These are phyloP conservation scores for Amaranthus tricolor DNA, from an alignment of 179 eudicot species.

Conservation along the genomic window DNA sequence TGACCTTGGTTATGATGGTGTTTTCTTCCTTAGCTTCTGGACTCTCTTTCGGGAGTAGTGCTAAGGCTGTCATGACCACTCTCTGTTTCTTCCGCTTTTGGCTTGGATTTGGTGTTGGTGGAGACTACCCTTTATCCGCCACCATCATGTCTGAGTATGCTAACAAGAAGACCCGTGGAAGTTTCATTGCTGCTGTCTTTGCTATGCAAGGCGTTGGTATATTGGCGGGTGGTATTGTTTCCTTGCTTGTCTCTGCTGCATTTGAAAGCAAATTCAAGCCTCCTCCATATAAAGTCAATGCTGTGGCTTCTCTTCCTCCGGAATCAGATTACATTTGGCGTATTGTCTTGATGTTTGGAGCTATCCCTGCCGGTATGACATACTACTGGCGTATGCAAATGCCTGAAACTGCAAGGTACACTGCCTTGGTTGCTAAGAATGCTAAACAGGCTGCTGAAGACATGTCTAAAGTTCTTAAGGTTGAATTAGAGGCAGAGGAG, in stretches of 20 bases:
- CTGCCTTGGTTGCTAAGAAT: slow-evolving; percentile 46
- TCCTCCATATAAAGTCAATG: slow-evolving; percentile 17
- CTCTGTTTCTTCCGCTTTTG: slow-evolving; percentile 54
- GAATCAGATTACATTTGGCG: slow-evolving; percentile 48
- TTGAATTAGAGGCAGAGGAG: slow-evolving; percentile 27
- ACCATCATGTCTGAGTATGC: slow-evolving; percentile 62
- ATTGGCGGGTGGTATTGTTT: slow-evolving; percentile 36
- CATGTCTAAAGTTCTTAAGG: slow-evolving; percentile 43
- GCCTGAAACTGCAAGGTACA: slow-evolving; percentile 60
- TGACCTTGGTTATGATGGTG: slow-evolving; percentile 43
- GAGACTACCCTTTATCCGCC: slow-evolving; percentile 56
- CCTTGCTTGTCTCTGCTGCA: slow-evolving; percentile 27
- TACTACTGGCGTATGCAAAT: slow-evolving; percentile 58
- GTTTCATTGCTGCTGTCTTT: slow-evolving; percentile 52
- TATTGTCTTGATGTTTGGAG: slow-evolving; percentile 47
- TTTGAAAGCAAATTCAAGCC: slow-evolving; percentile 31
- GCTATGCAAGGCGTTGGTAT: slow-evolving; percentile 59
- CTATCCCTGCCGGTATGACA: slow-evolving; percentile 41
- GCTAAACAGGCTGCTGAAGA: slow-evolving; percentile 49
- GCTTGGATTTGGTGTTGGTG: slow-evolving; percentile 58
- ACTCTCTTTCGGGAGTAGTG: slow-evolving; percentile 29
- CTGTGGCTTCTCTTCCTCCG: slow-evolving; percentile 17
- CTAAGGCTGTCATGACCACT: slow-evolving; percentile 36
- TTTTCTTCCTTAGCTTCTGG: slow-evolving; percentile 35
- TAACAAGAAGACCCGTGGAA: slow-evolving; percentile 49